Conservation (phyloP, 331 rosid genomes). For the Malus hybrid region DNA sequence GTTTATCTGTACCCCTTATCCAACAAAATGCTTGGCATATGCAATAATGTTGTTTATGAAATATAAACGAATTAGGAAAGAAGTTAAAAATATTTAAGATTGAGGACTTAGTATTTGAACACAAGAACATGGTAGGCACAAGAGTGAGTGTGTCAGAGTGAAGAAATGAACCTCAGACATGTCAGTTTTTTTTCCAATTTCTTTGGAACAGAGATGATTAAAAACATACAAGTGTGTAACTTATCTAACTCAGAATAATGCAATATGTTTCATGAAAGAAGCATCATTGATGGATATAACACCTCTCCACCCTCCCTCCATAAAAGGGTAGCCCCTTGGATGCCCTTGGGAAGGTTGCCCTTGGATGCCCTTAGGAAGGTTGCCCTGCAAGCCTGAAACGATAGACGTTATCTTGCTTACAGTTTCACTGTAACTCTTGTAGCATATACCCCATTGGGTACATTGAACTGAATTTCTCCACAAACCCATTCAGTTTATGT, state of each 20-base stretch:
- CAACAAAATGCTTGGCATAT: not conserved
- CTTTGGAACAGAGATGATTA: too few species aligned
- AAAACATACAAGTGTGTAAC: too few species aligned
- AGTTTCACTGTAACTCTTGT: not conserved
- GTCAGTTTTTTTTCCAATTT: too few species aligned
- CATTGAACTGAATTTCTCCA: not conserved
- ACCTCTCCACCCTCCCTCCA: not conserved
- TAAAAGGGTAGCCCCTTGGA: not conserved
- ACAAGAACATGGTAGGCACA: not conserved
- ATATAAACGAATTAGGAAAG: too few species aligned
- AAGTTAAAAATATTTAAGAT: too few species aligned
- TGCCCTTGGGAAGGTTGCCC: not conserved
- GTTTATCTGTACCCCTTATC: slow-evolving; percentile 41
- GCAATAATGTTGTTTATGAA: not conserved
- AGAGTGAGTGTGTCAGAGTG: too few species aligned
- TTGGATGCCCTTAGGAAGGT: not conserved
- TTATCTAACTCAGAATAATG: too few species aligned
- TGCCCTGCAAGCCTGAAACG: not conserved
- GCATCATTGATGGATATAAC: not conserved
- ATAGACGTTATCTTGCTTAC: not conserved
- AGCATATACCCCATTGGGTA: not conserved
- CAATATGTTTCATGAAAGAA: too few species aligned
- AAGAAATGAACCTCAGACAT: too few species aligned
- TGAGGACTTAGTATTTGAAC: too few species aligned
- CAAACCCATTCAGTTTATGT: not conserved